Evolutionary conservation across 345 rosid species (phyloP).

Genomic region (Mercurialis annua): DNA sequence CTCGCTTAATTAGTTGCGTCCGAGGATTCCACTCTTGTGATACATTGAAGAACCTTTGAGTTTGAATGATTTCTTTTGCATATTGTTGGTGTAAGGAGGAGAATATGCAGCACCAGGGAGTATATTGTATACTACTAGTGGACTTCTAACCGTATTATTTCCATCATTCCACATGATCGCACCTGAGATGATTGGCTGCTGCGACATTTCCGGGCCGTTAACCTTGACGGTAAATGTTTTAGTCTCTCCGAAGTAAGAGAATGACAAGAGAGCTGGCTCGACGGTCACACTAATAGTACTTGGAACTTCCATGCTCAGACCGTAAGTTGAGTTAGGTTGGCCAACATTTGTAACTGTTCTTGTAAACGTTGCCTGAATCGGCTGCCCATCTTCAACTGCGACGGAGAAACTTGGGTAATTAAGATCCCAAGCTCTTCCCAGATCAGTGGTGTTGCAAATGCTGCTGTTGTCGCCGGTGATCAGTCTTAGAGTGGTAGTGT

Average conservation of each 20-base stretch:
- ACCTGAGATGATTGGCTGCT: conserved; percentile 32
- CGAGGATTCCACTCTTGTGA: conserved; percentile 25
- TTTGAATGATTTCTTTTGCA: conserved; percentile 1
- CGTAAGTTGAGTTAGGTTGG: conserved; percentile 35
- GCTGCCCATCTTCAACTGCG: conserved; percentile 33
- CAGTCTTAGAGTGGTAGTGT: conserved; percentile 20
- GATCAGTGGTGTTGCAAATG: conserved; percentile 18
- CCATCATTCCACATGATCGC: conserved; percentile 35
- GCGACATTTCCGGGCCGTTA: conserved; percentile 21
- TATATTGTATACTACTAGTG: conserved; percentile 27
- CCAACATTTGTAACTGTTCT: conserved; percentile 54
- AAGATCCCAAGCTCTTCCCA: conserved; percentile 44
- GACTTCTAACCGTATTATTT: conserved; percentile 35
- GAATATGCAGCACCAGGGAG: conserved; percentile 14
- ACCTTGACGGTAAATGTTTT: conserved; percentile 30
- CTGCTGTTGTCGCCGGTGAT: conserved; percentile 37
- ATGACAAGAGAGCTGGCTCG: conserved; percentile 30
- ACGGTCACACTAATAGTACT: conserved; percentile 18
- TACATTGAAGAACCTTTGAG: conserved; percentile 19
- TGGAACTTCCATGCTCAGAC: conserved; percentile 13
- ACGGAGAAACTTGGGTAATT: conserved; percentile 42
- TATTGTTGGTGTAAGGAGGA: background rate
- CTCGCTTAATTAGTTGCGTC: conserved; percentile 13
- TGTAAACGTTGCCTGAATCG: conserved; percentile 24
- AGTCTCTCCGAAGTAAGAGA: conserved; percentile 30